These are phyloP conservation scores for Fusarium avenaceum DNA, from an alignment of 2,329 filamentous ascomycete species.

Conservation along the genomic window DNA sequence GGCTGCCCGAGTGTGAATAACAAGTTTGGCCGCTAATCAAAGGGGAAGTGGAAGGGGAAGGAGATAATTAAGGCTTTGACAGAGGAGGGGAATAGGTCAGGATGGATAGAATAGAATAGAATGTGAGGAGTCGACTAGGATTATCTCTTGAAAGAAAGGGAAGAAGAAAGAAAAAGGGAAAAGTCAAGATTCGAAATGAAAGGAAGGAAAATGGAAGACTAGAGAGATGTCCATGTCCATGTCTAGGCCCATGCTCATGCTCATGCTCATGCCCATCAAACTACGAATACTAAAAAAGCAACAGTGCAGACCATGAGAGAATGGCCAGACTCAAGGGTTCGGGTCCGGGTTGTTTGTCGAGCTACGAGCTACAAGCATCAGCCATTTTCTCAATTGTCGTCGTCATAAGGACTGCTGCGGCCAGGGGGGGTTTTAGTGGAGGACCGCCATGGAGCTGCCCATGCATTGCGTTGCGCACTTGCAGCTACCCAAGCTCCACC, in stretches of 20 bases:
- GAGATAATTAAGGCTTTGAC: not conserved
- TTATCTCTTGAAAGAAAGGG: constrained; percentile 7
- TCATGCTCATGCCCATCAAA: not conserved
- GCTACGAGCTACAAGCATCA: not conserved
- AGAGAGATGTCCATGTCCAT: constrained; percentile 28
- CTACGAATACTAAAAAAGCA: not conserved
- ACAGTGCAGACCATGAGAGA: constrained; percentile 6
- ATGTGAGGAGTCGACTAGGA: constrained; percentile 13
- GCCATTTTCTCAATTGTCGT: constrained; percentile 30
- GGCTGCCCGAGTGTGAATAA: not conserved
- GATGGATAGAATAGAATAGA: not conserved
- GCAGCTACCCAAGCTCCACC: constrained; percentile 20
- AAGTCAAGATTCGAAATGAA: constrained; percentile 14
- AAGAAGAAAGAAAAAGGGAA: constrained; percentile 12
- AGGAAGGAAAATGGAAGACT: constrained; percentile 36
- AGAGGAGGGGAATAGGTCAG: not conserved
- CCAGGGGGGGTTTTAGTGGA: constrained; percentile 23
- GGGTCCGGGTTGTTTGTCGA: constrained; percentile 9
- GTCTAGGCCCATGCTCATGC: not conserved
- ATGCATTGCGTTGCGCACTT: constrained; percentile 19
- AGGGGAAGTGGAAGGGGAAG: constrained; percentile 26
- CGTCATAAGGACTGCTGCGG: constrained; percentile 37
- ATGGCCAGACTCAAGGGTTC: constrained; percentile 30
- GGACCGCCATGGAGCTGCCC: constrained; percentile 26
- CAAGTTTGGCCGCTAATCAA: constrained; percentile 19